Base-by-base conservation (phyloP, 2,329 filamentous ascomycete species). In the Claviceps sp. region DNA sequence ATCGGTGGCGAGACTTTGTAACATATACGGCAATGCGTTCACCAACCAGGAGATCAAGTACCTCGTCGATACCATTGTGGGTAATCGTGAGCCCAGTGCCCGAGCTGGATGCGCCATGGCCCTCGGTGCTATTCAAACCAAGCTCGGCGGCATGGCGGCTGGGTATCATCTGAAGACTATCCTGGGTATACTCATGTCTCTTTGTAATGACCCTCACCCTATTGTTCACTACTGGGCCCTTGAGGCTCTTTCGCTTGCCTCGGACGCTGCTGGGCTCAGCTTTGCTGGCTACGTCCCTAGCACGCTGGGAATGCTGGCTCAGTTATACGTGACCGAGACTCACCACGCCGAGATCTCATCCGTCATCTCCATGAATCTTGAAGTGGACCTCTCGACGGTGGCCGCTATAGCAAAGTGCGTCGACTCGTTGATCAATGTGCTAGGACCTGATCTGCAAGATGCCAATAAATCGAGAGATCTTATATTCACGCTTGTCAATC, bases 101-200 rank as follows among this genome's bases (percentile, higher is more conserved):
- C 82, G 93, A 64, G 90, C 94, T 45, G 93, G 93, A 11, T 98
- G 91, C 68, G 93, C 94, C 16, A 88, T 94, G 73, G 89, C 93
- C 13, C 72, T 98, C 34, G 93, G 93, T 8, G 87, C 85, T 52
- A 97, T 98, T 50, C 90, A 98, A 68, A 87, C 89, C 17, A 89
- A 95, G 65, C 87, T 98, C 38, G 94, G 93, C 53, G 91, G 93
- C 52, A 97, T 98, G 90, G 93, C 93, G 50, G 93, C 93, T 51
- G 89, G 90, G 3, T 89, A 93, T 60, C 93, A 98, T 65, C 76
- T 98, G 49, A 97, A 97, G 71, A 96, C 89, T 1, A 96, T 98
- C 48, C 78, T 96, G n/a, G 87, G 91, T 17, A 94, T 98, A 41
- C 73, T 98, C n/a, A 95, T 97, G 86, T 97, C 93, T 7, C 76